These are phyloP conservation scores for Colletotrichum cereale DNA, from an alignment of 2,329 filamentous ascomycete genomes.

Conservation along the genomic window DNA sequence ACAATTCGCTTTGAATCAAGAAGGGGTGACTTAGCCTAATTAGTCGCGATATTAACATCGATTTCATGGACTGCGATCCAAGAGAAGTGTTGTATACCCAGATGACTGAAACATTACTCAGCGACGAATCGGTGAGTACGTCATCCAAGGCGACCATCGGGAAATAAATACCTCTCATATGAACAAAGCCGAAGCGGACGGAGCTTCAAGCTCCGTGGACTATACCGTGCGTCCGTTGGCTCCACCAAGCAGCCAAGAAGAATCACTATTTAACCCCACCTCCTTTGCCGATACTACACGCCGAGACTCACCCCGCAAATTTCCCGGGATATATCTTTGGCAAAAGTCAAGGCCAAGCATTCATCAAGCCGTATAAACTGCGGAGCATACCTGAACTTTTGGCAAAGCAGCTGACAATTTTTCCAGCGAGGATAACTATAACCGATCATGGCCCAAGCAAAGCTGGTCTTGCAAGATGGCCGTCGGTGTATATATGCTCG, in stretches of 20 bases:
- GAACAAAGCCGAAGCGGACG: not conserved
- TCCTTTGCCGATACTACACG: constrained; percentile 4
- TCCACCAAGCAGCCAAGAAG: not conserved
- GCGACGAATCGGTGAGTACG: not conserved
- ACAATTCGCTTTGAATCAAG: too few species aligned
- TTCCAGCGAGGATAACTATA: too few species aligned
- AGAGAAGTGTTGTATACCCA: too few species aligned
- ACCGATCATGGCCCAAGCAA: not conserved
- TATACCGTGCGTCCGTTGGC: not conserved
- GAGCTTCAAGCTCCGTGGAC: constrained; percentile 22
- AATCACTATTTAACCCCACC: constrained; percentile 7
- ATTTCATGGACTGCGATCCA: not conserved
- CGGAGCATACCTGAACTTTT: not conserved
- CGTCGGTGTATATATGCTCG: not conserved
- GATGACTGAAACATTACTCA: not conserved
- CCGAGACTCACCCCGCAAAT: constrained; percentile 33
- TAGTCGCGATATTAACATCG: too few species aligned
- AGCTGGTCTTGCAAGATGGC: not conserved
- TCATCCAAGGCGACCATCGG: not conserved
- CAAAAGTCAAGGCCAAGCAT: constrained; percentile 26
- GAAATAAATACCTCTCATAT: not conserved
- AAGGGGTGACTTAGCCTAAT: too few species aligned
- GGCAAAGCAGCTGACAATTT: not conserved
- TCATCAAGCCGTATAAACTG: not conserved
- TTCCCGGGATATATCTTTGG: constrained; percentile 28